A percentile compares a stretch with the other conserved stretches of the same genome.
phyloP scores from a whole-genome alignment of 805 yeast genomes.

The Candida tallmaniae region DNA sequence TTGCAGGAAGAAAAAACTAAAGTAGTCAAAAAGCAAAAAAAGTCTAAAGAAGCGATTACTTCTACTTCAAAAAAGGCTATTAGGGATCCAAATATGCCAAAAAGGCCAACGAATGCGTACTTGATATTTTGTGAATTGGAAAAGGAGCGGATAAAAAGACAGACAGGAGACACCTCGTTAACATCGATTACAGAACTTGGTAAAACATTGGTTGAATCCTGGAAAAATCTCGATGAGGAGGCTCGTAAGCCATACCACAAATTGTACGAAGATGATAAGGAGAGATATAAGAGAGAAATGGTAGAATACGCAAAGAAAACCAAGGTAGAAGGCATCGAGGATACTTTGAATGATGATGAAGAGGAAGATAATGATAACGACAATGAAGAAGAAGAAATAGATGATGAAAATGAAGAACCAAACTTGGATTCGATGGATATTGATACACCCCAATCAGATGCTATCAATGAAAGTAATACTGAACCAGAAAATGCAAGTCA shows the following conservation, averaged over 20 bases:
- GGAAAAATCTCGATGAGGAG: constrained; percentile 71
- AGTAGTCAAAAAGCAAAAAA: constrained; percentile 14
- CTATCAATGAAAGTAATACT: not conserved
- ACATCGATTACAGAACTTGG: constrained; percentile 54
- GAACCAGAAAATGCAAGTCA: not conserved
- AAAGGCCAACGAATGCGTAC: constrained; percentile 88
- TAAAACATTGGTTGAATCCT: constrained; percentile 74
- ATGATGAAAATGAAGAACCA: not conserved
- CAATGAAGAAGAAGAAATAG: constrained; percentile 6
- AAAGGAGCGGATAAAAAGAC: constrained; percentile 65
- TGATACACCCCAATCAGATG: not conserved
- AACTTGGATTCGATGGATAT: not conserved
- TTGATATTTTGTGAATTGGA: constrained; percentile 82
- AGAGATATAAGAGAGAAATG: constrained; percentile 72
- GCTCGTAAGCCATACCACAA: constrained; percentile 70
- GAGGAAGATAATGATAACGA: constrained; percentile 8
- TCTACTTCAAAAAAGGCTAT: constrained; percentile 6
- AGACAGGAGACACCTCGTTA: constrained; percentile 33
- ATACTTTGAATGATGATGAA: constrained; percentile 7
- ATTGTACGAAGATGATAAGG: constrained; percentile 72
- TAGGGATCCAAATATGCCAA: constrained; percentile 83
- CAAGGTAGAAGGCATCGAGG: constrained; percentile 5
- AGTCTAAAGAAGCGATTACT: not conserved
- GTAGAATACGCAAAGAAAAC: constrained; percentile 41
- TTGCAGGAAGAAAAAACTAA: constrained; percentile 27